A percentile compares a stretch with the other conserved stretches of the same genome.
phyloP scores from a whole-genome alignment of 129 eudicot species.

The Centella asiatica region DNA sequence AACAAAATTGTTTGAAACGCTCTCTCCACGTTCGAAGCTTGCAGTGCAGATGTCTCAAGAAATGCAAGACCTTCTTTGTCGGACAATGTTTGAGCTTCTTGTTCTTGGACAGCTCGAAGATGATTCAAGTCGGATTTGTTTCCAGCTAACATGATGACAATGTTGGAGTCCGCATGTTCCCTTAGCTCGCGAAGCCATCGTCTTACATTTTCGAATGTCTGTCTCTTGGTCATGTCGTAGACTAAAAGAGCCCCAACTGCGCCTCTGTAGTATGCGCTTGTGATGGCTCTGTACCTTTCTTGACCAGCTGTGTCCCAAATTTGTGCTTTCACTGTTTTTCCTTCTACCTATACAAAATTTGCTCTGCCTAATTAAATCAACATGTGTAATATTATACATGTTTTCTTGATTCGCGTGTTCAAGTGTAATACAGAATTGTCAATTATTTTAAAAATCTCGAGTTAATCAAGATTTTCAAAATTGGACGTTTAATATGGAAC shows the following conservation, averaged over 20 bases:
- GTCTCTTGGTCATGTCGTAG: slow-evolving; percentile 73
- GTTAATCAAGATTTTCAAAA: too few relatives aligned
- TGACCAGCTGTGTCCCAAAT: slow-evolving; percentile 95
- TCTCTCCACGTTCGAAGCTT: slow-evolving; percentile 59
- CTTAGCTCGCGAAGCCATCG: slow-evolving; percentile 74
- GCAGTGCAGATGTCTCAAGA: slow-evolving; percentile 79
- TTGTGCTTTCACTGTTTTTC: slow-evolving; percentile 84
- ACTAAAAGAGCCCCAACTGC: slow-evolving; percentile 78
- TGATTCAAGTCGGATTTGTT: slow-evolving; percentile 75
- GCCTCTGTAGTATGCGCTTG: slow-evolving; percentile 85
- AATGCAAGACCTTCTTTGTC: slow-evolving; percentile 80
- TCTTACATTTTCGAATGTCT: slow-evolving; percentile 64
- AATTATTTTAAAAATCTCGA: too few relatives aligned
- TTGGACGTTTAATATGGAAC: too few relatives aligned
- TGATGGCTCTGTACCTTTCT: slow-evolving; percentile 76
- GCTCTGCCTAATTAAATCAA: too few relatives aligned
- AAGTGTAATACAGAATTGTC: too few relatives aligned
- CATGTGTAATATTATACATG: too few relatives aligned
- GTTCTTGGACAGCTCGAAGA: slow-evolving; percentile 54
- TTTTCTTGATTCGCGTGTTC: too few relatives aligned
- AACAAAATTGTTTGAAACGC: slow-evolving; percentile 69
- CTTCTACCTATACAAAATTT: slow-evolving; percentile 87
- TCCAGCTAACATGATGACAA: slow-evolving; percentile 77
- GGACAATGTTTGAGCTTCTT: slow-evolving; percentile 62
- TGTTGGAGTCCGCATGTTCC: slow-evolving; percentile 76